Conservation (phyloP, 129 eudicot genomes). For the Lactuca sativa region DNA sequence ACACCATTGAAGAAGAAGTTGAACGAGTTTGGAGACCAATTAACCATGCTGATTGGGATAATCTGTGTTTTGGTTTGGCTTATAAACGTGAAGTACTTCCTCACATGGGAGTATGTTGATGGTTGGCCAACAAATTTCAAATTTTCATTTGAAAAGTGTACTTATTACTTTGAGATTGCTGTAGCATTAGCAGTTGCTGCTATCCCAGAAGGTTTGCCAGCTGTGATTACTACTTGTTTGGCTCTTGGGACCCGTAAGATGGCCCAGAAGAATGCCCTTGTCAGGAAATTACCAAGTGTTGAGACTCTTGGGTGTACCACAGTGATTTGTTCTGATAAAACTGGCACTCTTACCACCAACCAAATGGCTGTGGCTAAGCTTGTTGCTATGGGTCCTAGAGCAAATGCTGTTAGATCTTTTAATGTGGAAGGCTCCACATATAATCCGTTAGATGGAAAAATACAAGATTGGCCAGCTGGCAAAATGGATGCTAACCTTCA, state of each 20-base stretch:
- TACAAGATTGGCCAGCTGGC: conserved; percentile 70
- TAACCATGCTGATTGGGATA: conserved; percentile 71
- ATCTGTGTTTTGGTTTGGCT: conserved; percentile 82
- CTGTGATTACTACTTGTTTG: conserved; percentile 83
- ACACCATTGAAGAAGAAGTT: conserved; percentile 82
- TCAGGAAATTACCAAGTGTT: conserved; percentile 81
- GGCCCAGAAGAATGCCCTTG: conserved; percentile 88
- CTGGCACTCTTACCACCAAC: conserved; percentile 77
- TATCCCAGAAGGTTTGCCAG: conserved; percentile 89
- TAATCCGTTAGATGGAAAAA: conserved; percentile 71
- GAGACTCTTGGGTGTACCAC: conserved; percentile 94
- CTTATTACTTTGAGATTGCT: conserved; percentile 81
- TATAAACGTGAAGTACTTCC: conserved; percentile 65
- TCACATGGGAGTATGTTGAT: conserved; percentile 65
- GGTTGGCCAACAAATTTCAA: conserved; percentile 76
- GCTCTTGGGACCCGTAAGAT: conserved; percentile 86
- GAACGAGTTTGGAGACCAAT: conserved; percentile 83
- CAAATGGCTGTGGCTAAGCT: conserved; percentile 85
- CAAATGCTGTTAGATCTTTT: conserved; percentile 36
- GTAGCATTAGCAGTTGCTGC: conserved; percentile 97
- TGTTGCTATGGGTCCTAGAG: conserved; percentile 64
- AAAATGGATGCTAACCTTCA: conserved; percentile 75
- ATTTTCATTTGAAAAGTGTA: conserved; percentile 81
- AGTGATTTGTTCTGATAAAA: conserved; percentile 84
- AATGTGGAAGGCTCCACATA: conserved; percentile 82